Evolutionary conservation across 768 basidiomycete genomes (phyloP), one percentile per base, ranked within the genome.

Genomic region (Suillus paluster): DNA sequence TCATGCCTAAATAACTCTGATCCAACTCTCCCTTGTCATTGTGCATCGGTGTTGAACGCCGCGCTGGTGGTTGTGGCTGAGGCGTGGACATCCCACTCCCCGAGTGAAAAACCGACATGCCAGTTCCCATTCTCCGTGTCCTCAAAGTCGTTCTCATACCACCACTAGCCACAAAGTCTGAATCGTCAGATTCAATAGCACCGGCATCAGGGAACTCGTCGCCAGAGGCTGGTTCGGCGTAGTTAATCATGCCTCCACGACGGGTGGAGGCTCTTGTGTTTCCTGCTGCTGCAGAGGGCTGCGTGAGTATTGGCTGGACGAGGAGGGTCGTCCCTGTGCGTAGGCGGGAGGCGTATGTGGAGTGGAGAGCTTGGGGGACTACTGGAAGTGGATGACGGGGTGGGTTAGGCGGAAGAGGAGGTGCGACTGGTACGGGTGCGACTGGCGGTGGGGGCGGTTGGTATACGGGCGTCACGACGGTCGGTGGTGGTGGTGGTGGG

Each of bases 271-370:
- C 72, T n/a, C 85, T 80, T 1, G 75, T 64, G 17, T 38, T 39
- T 55, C 54, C 54, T 9, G 72, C 74, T 9, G 80, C 66, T 1
- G 85, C 70, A 9, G 83, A 66, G n/a, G 79, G 41, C 1, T 72
- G 76, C 39, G 80, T 75, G 12, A 86, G 68, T 67, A 94, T 86
- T 21, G 97, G 97, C 70, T 99, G 97, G 76, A 99, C 84, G 66
- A 99, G 86, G 7, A 95, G 86, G 0, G 94, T 91, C 4, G 90
- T 83, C 17, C 97, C 97, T 0, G 97, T 96, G 27, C 92, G 88
- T 57, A 99, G 79, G n/a, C 97, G 85, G 7, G 95, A 91, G 0
- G 95, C 80, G 73, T 97, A 99, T 2, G 93, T 91, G 0, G 94
- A 90, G 60, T 86, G 82, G 15, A 87, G 77, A 0, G 91, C 95